Evolutionary conservation across 2,329 filamentous ascomycete genomes (phyloP), one percentile per base, ranked within the genome.

Genomic region (Torrubiellomyces zombiae): DNA sequence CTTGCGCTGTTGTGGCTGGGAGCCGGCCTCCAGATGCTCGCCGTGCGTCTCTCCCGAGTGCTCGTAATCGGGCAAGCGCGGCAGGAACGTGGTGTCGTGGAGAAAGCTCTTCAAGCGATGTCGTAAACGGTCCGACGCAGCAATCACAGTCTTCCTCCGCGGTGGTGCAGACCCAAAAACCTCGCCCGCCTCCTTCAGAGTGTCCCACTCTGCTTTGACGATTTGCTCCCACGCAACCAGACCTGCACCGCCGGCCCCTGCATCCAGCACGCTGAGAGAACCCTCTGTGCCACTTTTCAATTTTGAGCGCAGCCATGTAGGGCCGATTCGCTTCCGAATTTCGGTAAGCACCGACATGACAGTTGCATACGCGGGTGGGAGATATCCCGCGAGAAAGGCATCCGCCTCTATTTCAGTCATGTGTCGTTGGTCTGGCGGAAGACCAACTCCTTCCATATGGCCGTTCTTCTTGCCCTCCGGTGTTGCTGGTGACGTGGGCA

Each of bases 11-110:
- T 63, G 60, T 5, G 64, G 58, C 7, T 55, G 45, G 16, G 55
- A 48, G 12, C 63, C 58, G 12, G 67, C 66, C 28, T 80, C 67
- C 5, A 80, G 45, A 18, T 65, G 62, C 29, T 58, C 56, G 11
- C 67, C 61, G 7, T 63, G 58, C 24, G 67, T 67, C 29, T 73
- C 58, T 13, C 64, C 58, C 2, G 68, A 65, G 43, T 76, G 75
- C 14, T 82, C 51, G 34, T 86, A 83, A 41, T 95, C 82, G 0
- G 89, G 89, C n/a, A 95, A 56, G 4, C 85, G 73, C 6, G 86
- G 85, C 6, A 98, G 61, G 43, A 98, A 94, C 0, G 79, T 91
- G 0, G 89, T 95, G 45, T 94, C 76, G 18, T 91, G 66, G 9
- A 98, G 56, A 33, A 95, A 67, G 11, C 58, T 60, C 35, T 82